Percentiles rank a stretch among this genome's conserved stretches.
Conservation (phyloP, 148 eudicot genomes). For the Arctostaphylos glauca region DNA sequence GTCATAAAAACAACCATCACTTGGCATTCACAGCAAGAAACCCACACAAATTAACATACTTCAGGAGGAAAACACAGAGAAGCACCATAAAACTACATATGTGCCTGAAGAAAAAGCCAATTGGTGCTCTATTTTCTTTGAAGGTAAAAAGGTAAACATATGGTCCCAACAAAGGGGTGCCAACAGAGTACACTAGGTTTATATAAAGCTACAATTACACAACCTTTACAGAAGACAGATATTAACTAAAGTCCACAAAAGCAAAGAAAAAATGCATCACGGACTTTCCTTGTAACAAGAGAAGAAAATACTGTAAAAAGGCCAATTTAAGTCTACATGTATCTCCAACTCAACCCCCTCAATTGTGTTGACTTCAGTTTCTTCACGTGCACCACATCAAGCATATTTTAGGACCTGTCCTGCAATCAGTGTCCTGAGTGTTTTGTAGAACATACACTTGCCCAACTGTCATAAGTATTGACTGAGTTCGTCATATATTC, state of each 20-base stretch:
- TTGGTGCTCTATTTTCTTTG: background rate
- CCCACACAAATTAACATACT: slow-evolving; percentile 4
- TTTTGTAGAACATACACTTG: too few relatives aligned
- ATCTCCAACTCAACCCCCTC: too few relatives aligned
- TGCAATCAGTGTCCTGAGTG: too few relatives aligned
- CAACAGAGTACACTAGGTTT: background rate
- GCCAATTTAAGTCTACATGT: too few relatives aligned
- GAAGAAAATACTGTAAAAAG: too few relatives aligned
- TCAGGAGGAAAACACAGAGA: background rate
- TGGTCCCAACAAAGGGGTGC: background rate
- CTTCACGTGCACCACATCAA: too few relatives aligned
- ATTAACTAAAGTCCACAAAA: background rate
- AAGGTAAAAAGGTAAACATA: background rate
- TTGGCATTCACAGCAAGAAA: slow-evolving; percentile 4
- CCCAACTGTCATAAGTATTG: too few relatives aligned
- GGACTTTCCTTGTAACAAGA: too few relatives aligned
- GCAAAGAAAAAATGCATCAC: too few relatives aligned
- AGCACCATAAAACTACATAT: background rate
- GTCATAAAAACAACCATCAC: slow-evolving; percentile 20
- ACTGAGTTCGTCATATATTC: too few relatives aligned
- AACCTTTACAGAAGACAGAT: background rate
- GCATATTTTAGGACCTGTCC: too few relatives aligned
- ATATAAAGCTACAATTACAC: background rate
- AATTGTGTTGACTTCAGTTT: too few relatives aligned
- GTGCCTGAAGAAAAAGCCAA: background rate